Evolutionary conservation across 2,329 filamentous ascomycete species (phyloP), one percentile per base, ranked within the genome.

Genomic region (Aspergillus sp.): DNA sequence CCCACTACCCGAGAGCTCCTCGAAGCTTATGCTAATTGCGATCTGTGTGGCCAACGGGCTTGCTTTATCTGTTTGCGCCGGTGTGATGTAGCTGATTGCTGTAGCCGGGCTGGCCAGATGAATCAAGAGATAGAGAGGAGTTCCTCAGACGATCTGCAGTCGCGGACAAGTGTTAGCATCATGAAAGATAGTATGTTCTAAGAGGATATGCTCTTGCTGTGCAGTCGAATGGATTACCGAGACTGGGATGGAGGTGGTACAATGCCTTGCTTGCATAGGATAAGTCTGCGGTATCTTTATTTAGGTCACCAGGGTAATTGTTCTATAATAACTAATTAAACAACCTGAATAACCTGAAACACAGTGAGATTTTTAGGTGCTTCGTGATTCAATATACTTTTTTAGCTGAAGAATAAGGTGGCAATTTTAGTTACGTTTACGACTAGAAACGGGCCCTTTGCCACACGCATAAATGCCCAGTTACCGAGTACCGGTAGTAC

Each of bases 11-110:
- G 69, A 17, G 69, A 73, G 48, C 66, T 74, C 21, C 64, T 78
- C 1, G 73, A 77, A 51, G 74, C 74, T 3, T 77, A 77, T 57
- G 71, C 74, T 15, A 72, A 77, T 57, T 78, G 74, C 57, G 72
- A 76, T 52, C 54, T 76, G 12, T 78, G 76, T 52, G 66, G 65
- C 8, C 59, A 73, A 43, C 67, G 75, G 39, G 70, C 74, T 37
- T 78, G 76, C 52, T 77, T 76, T 57, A 76, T 78, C 39, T 78
- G 75, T 64, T 63, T 78, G 44, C 69, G 75, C 15, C 69, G 75
- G 53, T 78, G 76, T 52, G 72, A 75, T 51, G 64, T 68, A 6
- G 17, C 61, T 15, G 56, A 68, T 48, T 77, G 74, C 55, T 55
- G 62, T n/a, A 62, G 62, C 8, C 58, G 48, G 17, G 54, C 40